phyloP scores from a whole-genome alignment of 2,329 filamentous ascomycete genomes.

The Trichophaea hybrida region DNA sequence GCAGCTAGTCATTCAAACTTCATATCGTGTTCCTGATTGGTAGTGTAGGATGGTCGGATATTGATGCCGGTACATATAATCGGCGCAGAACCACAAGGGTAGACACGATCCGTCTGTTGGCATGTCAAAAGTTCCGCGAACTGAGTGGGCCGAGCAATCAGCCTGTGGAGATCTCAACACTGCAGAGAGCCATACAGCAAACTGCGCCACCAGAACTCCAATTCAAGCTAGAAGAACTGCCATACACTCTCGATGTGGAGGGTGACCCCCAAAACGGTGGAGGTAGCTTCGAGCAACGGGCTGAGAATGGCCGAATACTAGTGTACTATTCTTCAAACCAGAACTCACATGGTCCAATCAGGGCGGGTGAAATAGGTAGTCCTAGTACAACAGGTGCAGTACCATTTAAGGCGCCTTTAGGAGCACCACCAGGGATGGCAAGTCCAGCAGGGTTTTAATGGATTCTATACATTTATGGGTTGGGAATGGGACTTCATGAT shows the following conservation, averaged over 20 bases:
- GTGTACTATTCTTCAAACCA: constrained; percentile 16
- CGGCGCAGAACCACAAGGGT: constrained; percentile 18
- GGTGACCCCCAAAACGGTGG: constrained; percentile 77
- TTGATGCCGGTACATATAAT: constrained; percentile 19
- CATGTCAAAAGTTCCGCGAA: constrained; percentile 22
- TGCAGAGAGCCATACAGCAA: constrained; percentile 50
- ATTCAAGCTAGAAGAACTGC: constrained; percentile 52
- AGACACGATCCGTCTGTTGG: constrained; percentile 21
- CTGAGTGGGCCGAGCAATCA: constrained; percentile 40
- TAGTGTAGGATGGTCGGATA: constrained; percentile 23
- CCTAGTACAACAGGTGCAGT: constrained; percentile 5
- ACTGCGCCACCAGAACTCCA: constrained; percentile 41
- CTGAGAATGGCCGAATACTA: constrained; percentile 31
- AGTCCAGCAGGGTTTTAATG: constrained; percentile 4
- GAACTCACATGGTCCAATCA: not conserved
- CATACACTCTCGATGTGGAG: constrained; percentile 80
- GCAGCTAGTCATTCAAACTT: not conserved
- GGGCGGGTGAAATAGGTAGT: constrained; percentile 17
- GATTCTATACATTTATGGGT: not conserved
- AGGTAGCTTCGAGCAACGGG: constrained; percentile 62
- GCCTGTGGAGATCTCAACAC: constrained; percentile 53
- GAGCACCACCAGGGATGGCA: not conserved
- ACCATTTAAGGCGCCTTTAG: constrained; percentile 1
- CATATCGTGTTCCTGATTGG: constrained; percentile 2
- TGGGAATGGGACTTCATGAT: not conserved